Conservation (phyloP, 108 stramenopile genomes). For the Parietichytrium sp. region DNA sequence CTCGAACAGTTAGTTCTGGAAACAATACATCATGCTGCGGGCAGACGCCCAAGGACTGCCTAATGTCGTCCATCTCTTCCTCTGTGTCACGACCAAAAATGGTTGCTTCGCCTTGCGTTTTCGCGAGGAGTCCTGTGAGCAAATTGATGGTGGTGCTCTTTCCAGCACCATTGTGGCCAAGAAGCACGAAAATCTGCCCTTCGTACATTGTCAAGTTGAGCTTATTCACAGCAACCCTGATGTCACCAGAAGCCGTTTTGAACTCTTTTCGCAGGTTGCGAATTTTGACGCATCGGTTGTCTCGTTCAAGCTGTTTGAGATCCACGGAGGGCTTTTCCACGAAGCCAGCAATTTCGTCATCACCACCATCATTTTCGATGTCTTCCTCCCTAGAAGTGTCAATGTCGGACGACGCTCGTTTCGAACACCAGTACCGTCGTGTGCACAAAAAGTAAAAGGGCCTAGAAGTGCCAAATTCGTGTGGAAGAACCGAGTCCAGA, state of each 20-base stretch:
- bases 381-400: neutral
- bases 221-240: constrained; percentile 80
- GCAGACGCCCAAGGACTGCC: constrained; percentile 61
- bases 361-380: constrained; percentile 47
- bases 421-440: constrained; percentile 68
- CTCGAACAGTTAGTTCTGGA: constrained; percentile 57
- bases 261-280: constrained; percentile 64
- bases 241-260: constrained; percentile 63
- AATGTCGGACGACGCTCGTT: neutral
- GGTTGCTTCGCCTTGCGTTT: constrained; percentile 76
- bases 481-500: constrained; percentile 72
- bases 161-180: constrained; percentile 86
- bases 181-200: constrained; percentile 82
- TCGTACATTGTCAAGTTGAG: constrained; percentile 80
- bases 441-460: constrained; percentile 78
- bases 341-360: neutral
- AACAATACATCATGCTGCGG: constrained; percentile 73
- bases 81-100: constrained; percentile 22
- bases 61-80: constrained; percentile 44
- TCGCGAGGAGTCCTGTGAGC: constrained; percentile 85
- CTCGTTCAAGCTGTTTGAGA: constrained; percentile 58
- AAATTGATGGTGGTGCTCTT: constrained; percentile 77
- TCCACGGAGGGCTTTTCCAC: constrained; percentile 48
- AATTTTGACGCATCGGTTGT: constrained; percentile 37
- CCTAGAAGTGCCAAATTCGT: constrained; percentile 76